Conservation (phyloP, 441 rosid genomes). For the Rhodomyrtus psidioides region DNA sequence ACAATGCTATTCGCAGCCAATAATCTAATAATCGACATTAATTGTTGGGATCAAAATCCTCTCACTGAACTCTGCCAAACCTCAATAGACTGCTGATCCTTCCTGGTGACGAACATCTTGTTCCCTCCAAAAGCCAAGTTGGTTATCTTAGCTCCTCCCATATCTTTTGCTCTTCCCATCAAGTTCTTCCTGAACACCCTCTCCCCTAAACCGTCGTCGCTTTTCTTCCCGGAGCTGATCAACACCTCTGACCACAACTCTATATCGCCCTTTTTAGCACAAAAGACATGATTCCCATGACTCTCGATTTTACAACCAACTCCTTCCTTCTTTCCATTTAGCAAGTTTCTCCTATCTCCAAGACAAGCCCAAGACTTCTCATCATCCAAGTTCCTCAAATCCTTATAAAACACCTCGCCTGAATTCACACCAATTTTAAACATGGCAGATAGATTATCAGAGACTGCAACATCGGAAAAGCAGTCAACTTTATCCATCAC, state of each 20-base stretch:
- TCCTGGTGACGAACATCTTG: slow-evolving; percentile 67
- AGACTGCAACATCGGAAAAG: slow-evolving; percentile 70
- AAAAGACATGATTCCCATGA: slow-evolving; percentile 67
- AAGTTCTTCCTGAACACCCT: slow-evolving; percentile 69
- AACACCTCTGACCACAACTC: slow-evolving; percentile 84
- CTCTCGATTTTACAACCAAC: slow-evolving; percentile 66
- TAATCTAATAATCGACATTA: not conserved
- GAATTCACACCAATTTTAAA: slow-evolving; percentile 73
- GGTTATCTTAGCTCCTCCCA: slow-evolving; percentile 51
- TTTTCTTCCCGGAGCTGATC: slow-evolving; percentile 24
- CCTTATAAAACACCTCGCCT: slow-evolving; percentile 54
- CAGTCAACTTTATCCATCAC: slow-evolving; percentile 71
- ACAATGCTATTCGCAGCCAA: not conserved
- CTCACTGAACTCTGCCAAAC: slow-evolving; percentile 70
- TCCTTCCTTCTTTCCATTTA: slow-evolving; percentile 69
- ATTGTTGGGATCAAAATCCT: slow-evolving; percentile 14
- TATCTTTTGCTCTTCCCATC: slow-evolving; percentile 44
- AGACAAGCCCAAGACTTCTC: slow-evolving; percentile 54
- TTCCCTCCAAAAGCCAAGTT: slow-evolving; percentile 73
- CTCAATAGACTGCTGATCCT: slow-evolving; percentile 67
- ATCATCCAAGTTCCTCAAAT: slow-evolving; percentile 54
- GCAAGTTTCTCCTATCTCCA: slow-evolving; percentile 46
- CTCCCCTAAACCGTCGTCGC: slow-evolving; percentile 26
- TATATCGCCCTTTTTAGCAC: slow-evolving; percentile 53
- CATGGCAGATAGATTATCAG: slow-evolving; percentile 51